Evolutionary conservation across 306 rosid species (phyloP).

Genomic region (Herpetospermum pedunculosum): DNA sequence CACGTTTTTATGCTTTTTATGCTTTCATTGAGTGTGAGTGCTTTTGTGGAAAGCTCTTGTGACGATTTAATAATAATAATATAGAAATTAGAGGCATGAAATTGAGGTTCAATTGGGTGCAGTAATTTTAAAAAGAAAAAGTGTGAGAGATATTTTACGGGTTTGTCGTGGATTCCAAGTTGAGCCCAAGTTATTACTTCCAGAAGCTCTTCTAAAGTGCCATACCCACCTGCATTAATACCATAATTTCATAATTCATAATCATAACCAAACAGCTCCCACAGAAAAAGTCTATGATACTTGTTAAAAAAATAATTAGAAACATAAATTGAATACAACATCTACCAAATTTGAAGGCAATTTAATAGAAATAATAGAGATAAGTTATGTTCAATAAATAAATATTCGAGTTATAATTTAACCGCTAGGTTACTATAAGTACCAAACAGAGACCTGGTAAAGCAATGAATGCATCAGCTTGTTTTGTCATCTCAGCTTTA

Average conservation of each 20-base stretch:
- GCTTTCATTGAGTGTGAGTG: neutral
- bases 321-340: too few species aligned
- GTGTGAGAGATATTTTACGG: slow-evolving; percentile 16
- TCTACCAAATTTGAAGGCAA: too few species aligned
- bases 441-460: slow-evolving; percentile 45
- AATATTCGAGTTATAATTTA: too few species aligned
- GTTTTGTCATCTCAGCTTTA: slow-evolving; percentile 85
- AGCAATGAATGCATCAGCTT: slow-evolving; percentile 85
- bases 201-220: slow-evolving; percentile 75
- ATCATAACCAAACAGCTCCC: too few species aligned
- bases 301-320: too few species aligned
- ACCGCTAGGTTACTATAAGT: too few species aligned
- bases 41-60: neutral
- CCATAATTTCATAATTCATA: too few species aligned
- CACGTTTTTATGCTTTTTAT: neutral
- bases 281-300: too few species aligned
- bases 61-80: neutral
- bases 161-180: slow-evolving; percentile 78
- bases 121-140: neutral
- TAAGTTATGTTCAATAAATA: too few species aligned
- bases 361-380: too few species aligned
- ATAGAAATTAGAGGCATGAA: neutral
- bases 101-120: neutral
- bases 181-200: slow-evolving; percentile 93
- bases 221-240: slow-evolving; percentile 56